phyloP scores from a whole-genome alignment of 2,329 filamentous ascomycete genomes.

The Botrytis paeoniae region DNA sequence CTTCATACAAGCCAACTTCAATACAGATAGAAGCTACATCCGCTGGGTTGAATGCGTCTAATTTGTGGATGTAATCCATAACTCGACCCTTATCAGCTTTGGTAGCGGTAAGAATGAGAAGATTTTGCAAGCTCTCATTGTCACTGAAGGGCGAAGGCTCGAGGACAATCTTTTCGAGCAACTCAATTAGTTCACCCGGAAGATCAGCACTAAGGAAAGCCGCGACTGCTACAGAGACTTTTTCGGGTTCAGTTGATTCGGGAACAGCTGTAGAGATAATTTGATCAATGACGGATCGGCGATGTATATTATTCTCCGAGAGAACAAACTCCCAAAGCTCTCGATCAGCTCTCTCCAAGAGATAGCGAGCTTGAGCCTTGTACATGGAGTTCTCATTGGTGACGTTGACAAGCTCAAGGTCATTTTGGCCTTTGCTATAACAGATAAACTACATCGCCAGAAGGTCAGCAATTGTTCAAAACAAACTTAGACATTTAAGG shows the following conservation, averaged over 20 bases:
- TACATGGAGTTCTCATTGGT: conserved; percentile 99
- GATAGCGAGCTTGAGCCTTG: conserved; percentile 91
- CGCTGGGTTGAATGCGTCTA: conserved; percentile 84
- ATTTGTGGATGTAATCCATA: conserved; percentile 92
- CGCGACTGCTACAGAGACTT: conserved; percentile 91
- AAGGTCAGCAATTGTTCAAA: too few relatives aligned
- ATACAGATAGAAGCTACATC: conserved; percentile 94
- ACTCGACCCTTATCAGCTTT: conserved; percentile 94
- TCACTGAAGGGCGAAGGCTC: conserved; percentile 99
- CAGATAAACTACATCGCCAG: too few relatives aligned
- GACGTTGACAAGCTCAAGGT: conserved; percentile 93
- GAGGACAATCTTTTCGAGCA: conserved; percentile 98
- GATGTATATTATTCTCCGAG: conserved; percentile 92
- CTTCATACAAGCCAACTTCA: conserved; percentile 90
- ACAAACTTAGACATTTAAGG: too few relatives aligned
- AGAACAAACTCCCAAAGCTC: conserved; percentile 96
- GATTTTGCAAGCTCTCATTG: conserved; percentile 92
- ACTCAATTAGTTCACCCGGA: conserved; percentile 90
- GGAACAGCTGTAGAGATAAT: conserved; percentile 94
- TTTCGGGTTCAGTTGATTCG: conserved; percentile 86
- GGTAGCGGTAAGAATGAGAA: conserved; percentile 92
- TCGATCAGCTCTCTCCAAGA: conserved; percentile 81
- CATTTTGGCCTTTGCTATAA: too few relatives aligned
- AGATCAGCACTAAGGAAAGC: conserved; percentile 89
- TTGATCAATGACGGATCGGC: conserved; percentile 90